Evolutionary conservation across 129 eudicot genomes (phyloP).

Genomic region (Ambrosia artemisiifolia): DNA sequence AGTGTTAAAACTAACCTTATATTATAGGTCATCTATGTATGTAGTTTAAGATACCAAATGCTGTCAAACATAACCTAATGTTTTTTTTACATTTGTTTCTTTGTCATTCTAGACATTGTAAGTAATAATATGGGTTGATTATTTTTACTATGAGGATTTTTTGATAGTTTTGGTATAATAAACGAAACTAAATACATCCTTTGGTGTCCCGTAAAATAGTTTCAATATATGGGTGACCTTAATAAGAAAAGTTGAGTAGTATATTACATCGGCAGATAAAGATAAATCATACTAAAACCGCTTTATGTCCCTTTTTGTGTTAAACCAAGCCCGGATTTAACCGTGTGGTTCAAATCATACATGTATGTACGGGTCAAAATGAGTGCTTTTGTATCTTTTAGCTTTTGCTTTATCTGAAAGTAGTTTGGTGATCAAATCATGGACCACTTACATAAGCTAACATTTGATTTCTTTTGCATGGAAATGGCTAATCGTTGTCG

Average conservation of each 20-base stretch:
- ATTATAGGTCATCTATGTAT: too few relatives aligned
- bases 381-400: conserved; percentile 17
- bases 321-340: background rate
- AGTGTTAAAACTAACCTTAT: too few relatives aligned
- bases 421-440: conserved; percentile 22
- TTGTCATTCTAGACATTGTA: too few relatives aligned
- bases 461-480: conserved; percentile 32
- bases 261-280: background rate
- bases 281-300: background rate
- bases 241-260: background rate
- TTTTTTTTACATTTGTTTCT: background rate
- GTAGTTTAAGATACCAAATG: too few relatives aligned
- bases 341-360: conserved; percentile 1
- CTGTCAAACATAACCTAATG: background rate
- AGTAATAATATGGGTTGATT: too few relatives aligned
- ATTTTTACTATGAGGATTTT: background rate
- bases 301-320: background rate
- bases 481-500: background rate
- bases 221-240: background rate
- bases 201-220: background rate
- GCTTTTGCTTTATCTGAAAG: conserved; percentile 35
- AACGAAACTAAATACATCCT: background rate
- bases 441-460: conserved; percentile 29
- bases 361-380: background rate
- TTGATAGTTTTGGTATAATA: background rate